Evolutionary conservation across 2,329 filamentous ascomycete species (phyloP), one percentile per base, ranked within the genome.

Genomic region (Cadophora sp.): DNA sequence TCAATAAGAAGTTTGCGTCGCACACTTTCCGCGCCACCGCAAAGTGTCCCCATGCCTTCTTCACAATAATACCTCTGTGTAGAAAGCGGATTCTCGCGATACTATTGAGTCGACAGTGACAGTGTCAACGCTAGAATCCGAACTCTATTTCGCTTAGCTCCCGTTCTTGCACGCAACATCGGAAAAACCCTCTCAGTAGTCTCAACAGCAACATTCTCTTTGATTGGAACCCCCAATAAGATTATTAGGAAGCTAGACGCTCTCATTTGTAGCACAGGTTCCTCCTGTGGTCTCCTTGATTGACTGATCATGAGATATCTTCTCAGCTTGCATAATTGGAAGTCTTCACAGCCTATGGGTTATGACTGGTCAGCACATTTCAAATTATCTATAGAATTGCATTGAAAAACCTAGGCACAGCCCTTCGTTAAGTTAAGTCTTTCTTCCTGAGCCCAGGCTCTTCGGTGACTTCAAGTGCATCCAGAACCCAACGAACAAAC

Each of bases 241-340:
- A 62, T 51, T 43, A n/a, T 50, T 50, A 12, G 24, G 6, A 34
- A 62, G 22, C 24, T 16, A 24, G 16, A 14, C 1, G 14, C 40
- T 50, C 43, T 62, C 43, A n/a, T 48, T 16, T 43, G 51, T 19
- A 4, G 27, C 26, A 24, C 24, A 50, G 22, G 14, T 19, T 24
- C 60, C 43, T 12, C n/a, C n/a, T 14, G 14, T 34, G 14, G 51
- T 50, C n/a, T 12, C 27, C 14, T 62, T 24, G 19, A 62, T n/a
- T 6, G 60, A 46, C 19, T 51, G 16, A 11, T 37, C 60, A 8
- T 62, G 26, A 7, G 60, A 53, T 12, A 51, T 26, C 27, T 53
- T 62, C 60, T 51, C 43, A 14, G 60, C 27, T 14, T 62, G 24
- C 43, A 51, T 48, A 16, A 24, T 62, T 24, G 60, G 60, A 26